Percentiles rank a stretch among this genome's conserved stretches.
Conservation (phyloP, 257 asterid genomes). For the Scutellaria baicalensis region DNA sequence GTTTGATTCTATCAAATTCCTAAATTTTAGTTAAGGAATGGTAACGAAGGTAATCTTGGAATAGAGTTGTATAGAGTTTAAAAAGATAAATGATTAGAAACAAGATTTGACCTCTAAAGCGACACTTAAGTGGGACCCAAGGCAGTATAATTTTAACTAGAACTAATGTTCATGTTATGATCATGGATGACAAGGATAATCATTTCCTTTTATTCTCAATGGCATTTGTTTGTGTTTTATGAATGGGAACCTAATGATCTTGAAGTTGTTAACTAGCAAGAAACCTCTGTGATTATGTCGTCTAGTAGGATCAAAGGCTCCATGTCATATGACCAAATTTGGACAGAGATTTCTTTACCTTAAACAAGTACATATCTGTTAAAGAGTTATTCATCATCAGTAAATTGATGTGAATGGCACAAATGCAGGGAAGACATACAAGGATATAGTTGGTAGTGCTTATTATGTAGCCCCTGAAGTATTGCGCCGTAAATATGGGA, state of each 20-base stretch:
- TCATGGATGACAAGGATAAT: background rate
- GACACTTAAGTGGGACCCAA: too few relatives aligned
- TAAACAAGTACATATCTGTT: background rate
- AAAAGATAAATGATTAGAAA: too few relatives aligned
- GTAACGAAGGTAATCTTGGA: too few relatives aligned
- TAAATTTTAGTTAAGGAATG: too few relatives aligned
- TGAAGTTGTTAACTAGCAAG: background rate
- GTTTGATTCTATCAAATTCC: too few relatives aligned
- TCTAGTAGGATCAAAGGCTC: background rate
- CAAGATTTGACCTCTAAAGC: too few relatives aligned
- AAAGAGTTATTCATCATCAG: background rate
- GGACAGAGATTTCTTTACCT: background rate
- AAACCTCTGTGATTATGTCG: background rate
- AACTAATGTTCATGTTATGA: background rate
- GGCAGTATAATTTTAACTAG: background rate
- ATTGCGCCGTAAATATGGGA: constrained; percentile 59
- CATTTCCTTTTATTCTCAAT: background rate
- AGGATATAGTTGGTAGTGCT: constrained; percentile 85
- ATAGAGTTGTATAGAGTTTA: too few relatives aligned
- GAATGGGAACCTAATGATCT: background rate
- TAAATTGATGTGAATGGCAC: background rate
- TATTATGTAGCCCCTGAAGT: constrained; percentile 91
- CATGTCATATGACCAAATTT: background rate
- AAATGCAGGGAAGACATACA: constrained; percentile 55
- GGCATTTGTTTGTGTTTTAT: background rate